phyloP scores from a whole-genome alignment of 192 early-diverging fungal genomes.

The Linnemannia schmuckeri region DNA sequence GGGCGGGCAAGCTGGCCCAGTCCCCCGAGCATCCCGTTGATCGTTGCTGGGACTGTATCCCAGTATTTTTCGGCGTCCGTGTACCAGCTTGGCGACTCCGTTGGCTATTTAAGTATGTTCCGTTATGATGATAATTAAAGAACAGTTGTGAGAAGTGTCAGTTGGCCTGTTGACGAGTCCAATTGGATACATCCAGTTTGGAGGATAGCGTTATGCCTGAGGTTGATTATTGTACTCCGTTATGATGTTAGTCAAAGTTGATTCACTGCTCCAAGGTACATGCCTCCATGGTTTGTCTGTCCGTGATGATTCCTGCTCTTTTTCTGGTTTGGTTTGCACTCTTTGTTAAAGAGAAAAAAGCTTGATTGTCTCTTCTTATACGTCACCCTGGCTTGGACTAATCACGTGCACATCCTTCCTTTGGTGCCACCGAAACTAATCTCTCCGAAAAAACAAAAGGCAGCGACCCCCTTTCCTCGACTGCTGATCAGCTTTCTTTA shows the following conservation, averaged over 20 bases:
- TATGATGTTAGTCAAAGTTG: too few species aligned
- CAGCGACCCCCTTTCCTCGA: not conserved
- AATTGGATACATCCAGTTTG: not conserved
- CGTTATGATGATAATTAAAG: not conserved
- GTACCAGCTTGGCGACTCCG: constrained; percentile 71
- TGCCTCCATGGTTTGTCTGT: constrained; percentile 36
- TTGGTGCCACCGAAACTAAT: not conserved
- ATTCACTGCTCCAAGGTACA: not conserved
- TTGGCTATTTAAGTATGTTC: constrained; percentile 10
- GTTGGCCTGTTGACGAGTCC: too few species aligned
- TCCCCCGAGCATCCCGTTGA: constrained; percentile 94
- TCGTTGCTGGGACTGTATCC: constrained; percentile 69
- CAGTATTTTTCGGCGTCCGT: constrained; percentile 73
- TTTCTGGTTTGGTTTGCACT: not conserved
- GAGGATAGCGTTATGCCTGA: too few species aligned
- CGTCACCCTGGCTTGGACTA: not conserved
- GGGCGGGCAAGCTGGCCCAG: constrained; percentile 78
- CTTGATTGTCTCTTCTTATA: not conserved
- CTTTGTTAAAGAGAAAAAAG: not conserved
- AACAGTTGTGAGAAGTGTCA: not conserved
- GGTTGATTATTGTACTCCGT: too few species aligned
- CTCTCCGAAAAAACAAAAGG: not conserved
- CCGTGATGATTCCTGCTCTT: constrained; percentile 4
- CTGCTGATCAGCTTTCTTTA: not conserved
- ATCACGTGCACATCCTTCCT: not conserved